Percentiles rank a stretch among this genome's conserved stretches.
These are phyloP conservation scores for Phylloporus arenicola DNA, from an alignment of 768 basidiomycete species.

Conservation along the genomic window DNA sequence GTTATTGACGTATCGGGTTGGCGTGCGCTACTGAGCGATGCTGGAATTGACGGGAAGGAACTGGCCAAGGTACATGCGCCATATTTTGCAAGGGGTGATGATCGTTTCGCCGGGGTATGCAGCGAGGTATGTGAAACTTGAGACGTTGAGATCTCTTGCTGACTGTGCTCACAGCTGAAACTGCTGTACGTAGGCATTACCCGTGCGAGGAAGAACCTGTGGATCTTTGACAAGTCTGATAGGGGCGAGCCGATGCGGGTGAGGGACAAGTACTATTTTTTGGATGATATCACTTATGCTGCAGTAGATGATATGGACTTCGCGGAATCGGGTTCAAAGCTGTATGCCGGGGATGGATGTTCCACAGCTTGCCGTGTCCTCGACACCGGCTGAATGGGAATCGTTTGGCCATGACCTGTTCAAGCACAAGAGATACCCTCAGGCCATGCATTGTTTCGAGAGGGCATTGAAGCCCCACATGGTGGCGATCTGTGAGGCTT, in stretches of 20 bases:
- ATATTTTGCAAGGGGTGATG: constrained; percentile 38
- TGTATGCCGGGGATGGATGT: constrained; percentile 45
- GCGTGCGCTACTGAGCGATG: constrained; percentile 49
- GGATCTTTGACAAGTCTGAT: constrained; percentile 61
- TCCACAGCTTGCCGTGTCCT: constrained; percentile 51
- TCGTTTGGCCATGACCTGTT: constrained; percentile 38
- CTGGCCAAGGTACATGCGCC: constrained; percentile 32
- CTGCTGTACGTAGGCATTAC: constrained; percentile 68
- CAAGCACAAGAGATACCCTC: constrained; percentile 37
- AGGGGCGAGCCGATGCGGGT: constrained; percentile 57
- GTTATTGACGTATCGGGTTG: constrained; percentile 46
- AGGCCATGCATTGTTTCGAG: constrained; percentile 52
- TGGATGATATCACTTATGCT: not conserved
- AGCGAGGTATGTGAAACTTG: constrained; percentile 41
- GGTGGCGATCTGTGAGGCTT: constrained; percentile 46
- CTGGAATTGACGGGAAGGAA: constrained; percentile 14
- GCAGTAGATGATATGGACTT: constrained; percentile 48
- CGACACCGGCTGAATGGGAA: constrained; percentile 45
- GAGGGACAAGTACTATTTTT: not conserved
- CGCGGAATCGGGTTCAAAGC: constrained; percentile 40
- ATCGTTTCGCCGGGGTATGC: constrained; percentile 51
- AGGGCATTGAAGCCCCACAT: constrained; percentile 42
- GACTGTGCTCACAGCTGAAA: constrained; percentile 44
- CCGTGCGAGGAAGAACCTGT: constrained; percentile 60
- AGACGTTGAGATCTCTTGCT: not conserved